Conservation (phyloP, 257 asterid genomes). For the Ajuga chamaepitys region DNA sequence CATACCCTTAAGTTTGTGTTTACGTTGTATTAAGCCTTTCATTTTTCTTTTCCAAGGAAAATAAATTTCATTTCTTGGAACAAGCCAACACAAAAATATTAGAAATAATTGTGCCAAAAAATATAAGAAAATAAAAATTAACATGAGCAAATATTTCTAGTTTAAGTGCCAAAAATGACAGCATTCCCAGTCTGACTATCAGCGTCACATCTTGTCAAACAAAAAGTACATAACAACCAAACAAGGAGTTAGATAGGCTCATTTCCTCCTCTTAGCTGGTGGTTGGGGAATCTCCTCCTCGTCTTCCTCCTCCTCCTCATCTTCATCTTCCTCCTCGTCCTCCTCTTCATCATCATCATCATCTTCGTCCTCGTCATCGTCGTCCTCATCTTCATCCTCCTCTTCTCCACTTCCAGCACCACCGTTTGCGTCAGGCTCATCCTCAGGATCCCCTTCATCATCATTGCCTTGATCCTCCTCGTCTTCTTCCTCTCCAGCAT, state of each 20-base stretch:
- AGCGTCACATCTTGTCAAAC: neutral
- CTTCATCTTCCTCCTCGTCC: neutral
- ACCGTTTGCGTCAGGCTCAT: constrained; percentile 8
- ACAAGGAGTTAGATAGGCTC: neutral
- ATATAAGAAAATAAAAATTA: no score
- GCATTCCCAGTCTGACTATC: no score
- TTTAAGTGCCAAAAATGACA: no score
- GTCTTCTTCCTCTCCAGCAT: constrained; percentile 20
- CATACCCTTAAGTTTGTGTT: no score
- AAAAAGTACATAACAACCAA: constrained; percentile 3
- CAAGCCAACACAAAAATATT: no score
- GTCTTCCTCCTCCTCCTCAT: neutral
- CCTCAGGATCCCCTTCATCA: constrained; percentile 14
- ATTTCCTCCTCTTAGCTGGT: constrained; percentile 29
- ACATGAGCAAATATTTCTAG: no score
- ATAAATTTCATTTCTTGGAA: no score
- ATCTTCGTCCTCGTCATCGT: constrained; percentile 12
- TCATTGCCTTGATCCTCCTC: constrained; percentile 16
- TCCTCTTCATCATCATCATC: constrained; percentile 2
- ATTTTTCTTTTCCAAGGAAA: no score
- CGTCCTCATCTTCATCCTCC: constrained; percentile 17
- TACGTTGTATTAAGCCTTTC: no score
- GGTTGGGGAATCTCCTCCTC: constrained; percentile 23
- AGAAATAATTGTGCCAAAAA: no score
- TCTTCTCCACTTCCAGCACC: constrained; percentile 19